A percentile compares a stretch with the other conserved stretches of the same genome.
Evolutionary conservation across 164 flowering plant species (phyloP).

Genomic region (Brasenia schreberi): DNA sequence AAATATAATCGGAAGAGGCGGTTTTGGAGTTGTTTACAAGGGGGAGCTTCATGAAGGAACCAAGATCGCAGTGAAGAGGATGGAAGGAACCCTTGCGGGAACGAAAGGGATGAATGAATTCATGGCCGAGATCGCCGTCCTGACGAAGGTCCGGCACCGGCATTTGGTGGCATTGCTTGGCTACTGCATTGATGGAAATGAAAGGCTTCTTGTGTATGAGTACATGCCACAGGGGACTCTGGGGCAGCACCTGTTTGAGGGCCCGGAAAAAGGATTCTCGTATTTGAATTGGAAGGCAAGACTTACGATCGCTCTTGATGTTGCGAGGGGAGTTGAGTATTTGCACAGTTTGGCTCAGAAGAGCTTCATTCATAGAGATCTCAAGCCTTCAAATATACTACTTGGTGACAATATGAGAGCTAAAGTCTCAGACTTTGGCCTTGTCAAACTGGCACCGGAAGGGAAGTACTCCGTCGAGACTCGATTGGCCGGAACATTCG

Average conservation of each 20-base stretch:
- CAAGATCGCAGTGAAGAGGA: conserved; percentile 40
- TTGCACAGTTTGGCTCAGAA: conserved; percentile 45
- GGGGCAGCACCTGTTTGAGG: conserved; percentile 31
- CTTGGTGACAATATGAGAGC: conserved; percentile 43
- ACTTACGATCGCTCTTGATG: conserved; percentile 36
- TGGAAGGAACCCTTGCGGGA: conserved; percentile 25
- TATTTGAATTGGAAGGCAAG: conserved; percentile 45
- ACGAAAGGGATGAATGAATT: conserved; percentile 37
- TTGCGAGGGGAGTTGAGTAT: conserved; percentile 47
- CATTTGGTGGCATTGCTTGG: conserved; percentile 43
- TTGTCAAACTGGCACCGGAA: conserved; percentile 44
- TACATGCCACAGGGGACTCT: conserved; percentile 50
- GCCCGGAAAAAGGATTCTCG: conserved; percentile 7
- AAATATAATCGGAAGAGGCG: conserved; percentile 38
- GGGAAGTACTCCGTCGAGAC: conserved; percentile 40
- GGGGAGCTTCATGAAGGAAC: conserved; percentile 42
- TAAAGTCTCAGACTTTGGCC: conserved; percentile 46
- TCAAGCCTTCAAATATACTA: conserved; percentile 43
- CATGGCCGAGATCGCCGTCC: conserved; percentile 42
- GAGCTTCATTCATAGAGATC: conserved; percentile 44
- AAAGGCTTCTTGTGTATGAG: conserved; percentile 41
- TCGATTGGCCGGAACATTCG: conserved; percentile 44
- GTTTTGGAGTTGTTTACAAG: conserved; percentile 45
- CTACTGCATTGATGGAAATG: conserved; percentile 29
- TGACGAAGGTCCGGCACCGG: conserved; percentile 41